These are phyloP conservation scores for Xylaria telfairii DNA, from an alignment of 495 filamentous ascomycete species.

Conservation along the genomic window DNA sequence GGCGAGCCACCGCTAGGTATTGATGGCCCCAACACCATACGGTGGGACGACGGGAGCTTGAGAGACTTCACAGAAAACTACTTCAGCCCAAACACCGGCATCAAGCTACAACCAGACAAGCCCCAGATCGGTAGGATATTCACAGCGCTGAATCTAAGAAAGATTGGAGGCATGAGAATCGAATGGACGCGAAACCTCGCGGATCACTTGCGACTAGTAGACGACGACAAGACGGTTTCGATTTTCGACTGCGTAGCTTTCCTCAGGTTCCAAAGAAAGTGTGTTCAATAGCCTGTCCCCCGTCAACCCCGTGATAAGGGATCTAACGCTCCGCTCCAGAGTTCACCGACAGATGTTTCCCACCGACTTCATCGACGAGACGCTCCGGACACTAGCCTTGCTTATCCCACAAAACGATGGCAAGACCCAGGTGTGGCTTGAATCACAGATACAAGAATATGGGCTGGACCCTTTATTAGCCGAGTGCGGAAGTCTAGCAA, in stretches of 20 bases:
- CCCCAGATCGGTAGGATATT: constrained; percentile 37
- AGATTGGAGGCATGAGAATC: constrained; percentile 49
- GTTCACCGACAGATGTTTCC: constrained; percentile 37
- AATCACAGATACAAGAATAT: constrained; percentile 19
- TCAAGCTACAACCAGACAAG: constrained; percentile 15
- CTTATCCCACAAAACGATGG: constrained; percentile 48
- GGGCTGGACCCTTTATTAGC: constrained; percentile 37
- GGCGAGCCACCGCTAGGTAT: constrained; percentile 18
- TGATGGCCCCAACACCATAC: constrained; percentile 13
- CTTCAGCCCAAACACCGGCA: neutral
- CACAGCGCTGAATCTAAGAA: constrained; percentile 37
- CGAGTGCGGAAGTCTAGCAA: constrained; percentile 36
- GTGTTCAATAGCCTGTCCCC: neutral
- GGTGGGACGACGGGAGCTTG: constrained; percentile 29
- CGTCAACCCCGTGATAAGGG: too few relatives aligned
- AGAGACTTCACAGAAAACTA: constrained; percentile 18
- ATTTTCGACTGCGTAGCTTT: constrained; percentile 54
- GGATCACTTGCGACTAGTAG: constrained; percentile 51
- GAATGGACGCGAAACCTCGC: constrained; percentile 51
- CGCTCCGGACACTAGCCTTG: constrained; percentile 52
- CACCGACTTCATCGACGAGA: constrained; percentile 49
- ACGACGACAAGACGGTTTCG: constrained; percentile 46
- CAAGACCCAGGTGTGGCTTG: constrained; percentile 39
- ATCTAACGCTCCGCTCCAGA: constrained; percentile 13
- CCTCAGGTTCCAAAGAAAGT: constrained; percentile 37